Evolutionary conservation across 768 basidiomycete species (phyloP).

Genomic region (Wakefieldia striispora): DNA sequence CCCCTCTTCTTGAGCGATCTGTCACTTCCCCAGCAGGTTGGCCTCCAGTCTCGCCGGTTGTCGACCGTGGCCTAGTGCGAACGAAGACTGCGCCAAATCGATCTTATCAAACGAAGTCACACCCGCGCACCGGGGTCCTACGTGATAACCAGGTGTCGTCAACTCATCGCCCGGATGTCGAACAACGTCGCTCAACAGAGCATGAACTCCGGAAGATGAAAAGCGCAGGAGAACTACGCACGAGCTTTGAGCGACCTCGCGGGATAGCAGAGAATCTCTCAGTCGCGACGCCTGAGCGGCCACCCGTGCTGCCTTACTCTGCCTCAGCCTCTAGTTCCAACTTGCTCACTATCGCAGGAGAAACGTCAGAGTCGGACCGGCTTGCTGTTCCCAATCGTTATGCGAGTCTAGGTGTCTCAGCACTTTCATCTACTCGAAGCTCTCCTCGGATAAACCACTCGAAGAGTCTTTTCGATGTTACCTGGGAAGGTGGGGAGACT

Average conservation of each 20-base stretch:
- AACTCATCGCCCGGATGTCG: constrained; percentile 33
- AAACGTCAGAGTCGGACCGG: constrained; percentile 35
- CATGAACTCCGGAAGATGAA: constrained; percentile 80
- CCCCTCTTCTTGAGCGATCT: constrained; percentile 51
- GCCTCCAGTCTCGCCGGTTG: constrained; percentile 17
- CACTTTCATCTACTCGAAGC: constrained; percentile 33
- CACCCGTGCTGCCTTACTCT: constrained; percentile 48
- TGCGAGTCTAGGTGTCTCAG: constrained; percentile 60
- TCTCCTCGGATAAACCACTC: constrained; percentile 39
- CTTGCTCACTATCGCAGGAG: constrained; percentile 40
- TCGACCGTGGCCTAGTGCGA: constrained; percentile 52
- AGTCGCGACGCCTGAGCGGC: constrained; percentile 37
- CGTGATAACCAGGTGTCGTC: constrained; percentile 22
- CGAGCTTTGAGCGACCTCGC: constrained; percentile 30
- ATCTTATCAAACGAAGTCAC: constrained; percentile 45
- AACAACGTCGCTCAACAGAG: constrained; percentile 40
- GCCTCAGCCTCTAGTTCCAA: constrained; percentile 72
- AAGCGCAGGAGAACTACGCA: constrained; percentile 77
- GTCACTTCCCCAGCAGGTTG: constrained; percentile 47
- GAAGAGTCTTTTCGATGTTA: constrained; percentile 50
- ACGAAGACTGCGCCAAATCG: constrained; percentile 75
- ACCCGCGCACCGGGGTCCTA: constrained; percentile 32
- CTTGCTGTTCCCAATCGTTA: constrained; percentile 52
- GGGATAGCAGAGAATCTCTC: constrained; percentile 25
- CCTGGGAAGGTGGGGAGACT: constrained; percentile 33